Conservation (phyloP, 202 grass and related monocot species). For the Schoenoplectus triqueter region DNA sequence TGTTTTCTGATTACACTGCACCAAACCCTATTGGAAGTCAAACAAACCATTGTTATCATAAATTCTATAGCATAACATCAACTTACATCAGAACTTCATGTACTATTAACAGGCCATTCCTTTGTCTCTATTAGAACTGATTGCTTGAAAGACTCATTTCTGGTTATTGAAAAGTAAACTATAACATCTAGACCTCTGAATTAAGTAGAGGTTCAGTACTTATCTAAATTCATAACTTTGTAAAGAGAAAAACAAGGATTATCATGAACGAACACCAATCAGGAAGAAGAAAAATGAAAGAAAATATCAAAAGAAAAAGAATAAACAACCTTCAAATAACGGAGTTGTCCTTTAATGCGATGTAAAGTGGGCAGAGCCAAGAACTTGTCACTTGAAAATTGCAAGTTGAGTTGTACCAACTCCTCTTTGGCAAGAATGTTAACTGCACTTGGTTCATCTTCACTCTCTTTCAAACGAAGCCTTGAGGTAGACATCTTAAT, state of each 20-base stretch:
- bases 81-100: slow-evolving; percentile 16
- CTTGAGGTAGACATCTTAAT: slow-evolving; percentile 93
- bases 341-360: slow-evolving; percentile 87
- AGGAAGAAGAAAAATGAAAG: background rate
- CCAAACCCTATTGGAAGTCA: slow-evolving; percentile 57
- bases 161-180: background rate
- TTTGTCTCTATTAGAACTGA: background rate
- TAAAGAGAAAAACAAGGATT: background rate
- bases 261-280: background rate
- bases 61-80: slow-evolving; percentile 9
- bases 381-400: slow-evolving; percentile 90
- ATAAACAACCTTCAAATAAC: slow-evolving; percentile 74
- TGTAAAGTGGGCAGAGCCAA: slow-evolving; percentile 63
- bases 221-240: slow-evolving; percentile 9
- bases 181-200: background rate
- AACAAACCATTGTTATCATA: slow-evolving; percentile 32
- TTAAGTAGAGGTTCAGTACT: background rate
- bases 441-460: slow-evolving; percentile 62
- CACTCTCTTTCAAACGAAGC: slow-evolving; percentile 68
- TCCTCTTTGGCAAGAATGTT: slow-evolving; percentile 86
- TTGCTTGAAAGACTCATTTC: background rate
- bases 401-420: slow-evolving; percentile 66
- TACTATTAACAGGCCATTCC: background rate
- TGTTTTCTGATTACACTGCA: slow-evolving; percentile 50
- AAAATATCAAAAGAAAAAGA: background rate